Conservation (phyloP, 352 stramenopile species). For the Pythium diclinum region DNA sequence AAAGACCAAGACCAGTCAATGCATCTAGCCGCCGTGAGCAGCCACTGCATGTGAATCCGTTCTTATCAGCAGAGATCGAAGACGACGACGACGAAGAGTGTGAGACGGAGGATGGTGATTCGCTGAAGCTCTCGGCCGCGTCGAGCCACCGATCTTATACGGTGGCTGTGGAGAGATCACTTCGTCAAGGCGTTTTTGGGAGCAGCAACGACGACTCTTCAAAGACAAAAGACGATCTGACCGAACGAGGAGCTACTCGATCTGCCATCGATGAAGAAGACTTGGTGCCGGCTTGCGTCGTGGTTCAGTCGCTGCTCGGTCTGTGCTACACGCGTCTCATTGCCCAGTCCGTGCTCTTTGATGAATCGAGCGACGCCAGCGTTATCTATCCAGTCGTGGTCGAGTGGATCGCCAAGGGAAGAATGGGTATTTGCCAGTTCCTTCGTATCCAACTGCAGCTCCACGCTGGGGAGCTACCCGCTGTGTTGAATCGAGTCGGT, state of each 20-base stretch:
- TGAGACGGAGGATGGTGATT: not conserved
- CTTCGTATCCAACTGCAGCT: constrained; percentile 17
- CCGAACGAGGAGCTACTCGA: not conserved
- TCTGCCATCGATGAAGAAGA: constrained; percentile 9
- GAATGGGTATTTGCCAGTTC: constrained; percentile 1
- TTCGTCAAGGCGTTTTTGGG: constrained; percentile 1
- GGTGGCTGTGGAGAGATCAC: not conserved
- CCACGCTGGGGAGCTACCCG: not conserved
- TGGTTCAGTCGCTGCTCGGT: constrained; percentile 12
- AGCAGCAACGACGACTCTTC: not conserved
- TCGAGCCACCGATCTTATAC: not conserved
- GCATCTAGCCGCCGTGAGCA: not conserved
- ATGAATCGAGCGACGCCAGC: not conserved
- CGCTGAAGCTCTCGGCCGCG: not conserved
- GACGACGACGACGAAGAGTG: constrained; percentile 14
- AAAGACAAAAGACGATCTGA: not conserved
- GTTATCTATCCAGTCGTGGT: constrained; percentile 8
- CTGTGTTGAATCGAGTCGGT: not conserved
- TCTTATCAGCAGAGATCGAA: constrained; percentile 3
- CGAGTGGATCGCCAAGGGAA: not conserved
- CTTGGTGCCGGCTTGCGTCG: constrained; percentile 13
- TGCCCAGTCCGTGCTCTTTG: constrained; percentile 8
- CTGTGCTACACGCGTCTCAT: constrained; percentile 16
- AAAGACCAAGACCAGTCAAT: not conserved
- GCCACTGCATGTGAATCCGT: constrained; percentile 10